A percentile compares a stretch with the other conserved stretches of the same genome.
phyloP scores from a whole-genome alignment of 768 basidiomycete species.

The Phaffia tasmanica region DNA sequence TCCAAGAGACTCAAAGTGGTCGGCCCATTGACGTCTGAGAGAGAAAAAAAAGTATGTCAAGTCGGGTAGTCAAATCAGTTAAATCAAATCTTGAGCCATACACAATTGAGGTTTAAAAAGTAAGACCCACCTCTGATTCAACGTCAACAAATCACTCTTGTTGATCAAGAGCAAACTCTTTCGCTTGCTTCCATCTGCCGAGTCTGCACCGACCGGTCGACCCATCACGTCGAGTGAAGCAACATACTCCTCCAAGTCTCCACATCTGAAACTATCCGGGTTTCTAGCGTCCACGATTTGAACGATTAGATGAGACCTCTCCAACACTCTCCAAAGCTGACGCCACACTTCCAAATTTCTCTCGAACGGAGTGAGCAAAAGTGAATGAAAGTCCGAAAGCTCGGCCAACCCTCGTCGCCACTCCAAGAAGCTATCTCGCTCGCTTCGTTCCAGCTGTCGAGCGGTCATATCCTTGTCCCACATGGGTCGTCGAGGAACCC shows the following conservation, averaged over 20 bases:
- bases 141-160: constrained; percentile 84
- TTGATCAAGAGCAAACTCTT: constrained; percentile 78
- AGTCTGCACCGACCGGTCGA: constrained; percentile 23
- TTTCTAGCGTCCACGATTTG: constrained; percentile 96
- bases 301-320: constrained; percentile 84
- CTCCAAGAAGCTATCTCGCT: constrained; percentile 78
- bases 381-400: constrained; percentile 42
- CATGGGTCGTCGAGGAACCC: constrained; percentile 77
- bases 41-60: constrained; percentile 11
- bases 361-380: constrained; percentile 92
- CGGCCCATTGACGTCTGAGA: constrained; percentile 70
- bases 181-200: constrained; percentile 58
- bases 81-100: not conserved
- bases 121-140: constrained; percentile 59
- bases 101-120: not conserved
- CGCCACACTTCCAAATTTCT: constrained; percentile 97
- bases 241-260: constrained; percentile 79
- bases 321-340: constrained; percentile 92
- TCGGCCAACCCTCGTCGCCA: constrained; percentile 87
- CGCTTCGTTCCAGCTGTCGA: constrained; percentile 70
- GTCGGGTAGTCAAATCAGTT: not conserved
- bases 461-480: constrained; percentile 76
- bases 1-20: constrained; percentile 67
- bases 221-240: constrained; percentile 47
- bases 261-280: constrained; percentile 81